A percentile compares a stretch with the other conserved stretches of the same genome.
Conservation (phyloP, 2,329 filamentous ascomycete genomes). For the Cytospora piceae region DNA sequence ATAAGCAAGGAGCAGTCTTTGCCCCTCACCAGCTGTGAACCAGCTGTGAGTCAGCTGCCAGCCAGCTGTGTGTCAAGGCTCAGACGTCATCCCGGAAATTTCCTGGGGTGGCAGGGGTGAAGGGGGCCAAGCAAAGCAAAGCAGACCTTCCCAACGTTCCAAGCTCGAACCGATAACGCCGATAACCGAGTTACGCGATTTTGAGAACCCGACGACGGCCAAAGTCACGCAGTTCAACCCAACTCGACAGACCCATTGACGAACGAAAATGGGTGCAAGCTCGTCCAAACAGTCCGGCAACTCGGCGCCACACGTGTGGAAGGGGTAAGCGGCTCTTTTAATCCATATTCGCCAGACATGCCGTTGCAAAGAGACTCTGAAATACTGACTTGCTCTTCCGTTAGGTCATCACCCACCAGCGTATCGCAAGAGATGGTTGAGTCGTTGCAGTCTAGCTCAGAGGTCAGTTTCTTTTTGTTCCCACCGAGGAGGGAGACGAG, state of each 20-base stretch:
- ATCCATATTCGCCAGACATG: neutral
- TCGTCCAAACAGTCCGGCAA: slow-evolving; percentile 57
- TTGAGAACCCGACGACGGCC: slow-evolving; percentile 3
- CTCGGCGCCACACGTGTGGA: slow-evolving; percentile 53
- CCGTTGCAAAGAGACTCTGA: neutral
- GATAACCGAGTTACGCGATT: slow-evolving; percentile 10
- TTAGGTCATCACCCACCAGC: slow-evolving; percentile 51
- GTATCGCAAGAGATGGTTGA: slow-evolving; percentile 83
- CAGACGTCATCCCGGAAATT: slow-evolving; percentile 24
- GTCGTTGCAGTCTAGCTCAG: slow-evolving; percentile 79
- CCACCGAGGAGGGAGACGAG: neutral
- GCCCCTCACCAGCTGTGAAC: neutral
- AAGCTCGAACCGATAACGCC: neutral
- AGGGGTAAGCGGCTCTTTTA: slow-evolving; percentile 49
- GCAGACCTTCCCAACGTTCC: neutral
- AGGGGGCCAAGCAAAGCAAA: no score
- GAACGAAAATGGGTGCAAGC: slow-evolving; percentile 58
- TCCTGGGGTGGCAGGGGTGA: neutral
- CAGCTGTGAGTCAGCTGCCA: neutral
- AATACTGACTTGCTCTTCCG: slow-evolving; percentile 30
- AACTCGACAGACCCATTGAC: slow-evolving; percentile 29
- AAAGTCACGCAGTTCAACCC: slow-evolving; percentile 1
- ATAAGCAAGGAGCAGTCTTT: no score
- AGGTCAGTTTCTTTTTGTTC: slow-evolving; percentile 59
- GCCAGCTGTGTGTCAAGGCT: no score